A percentile compares a stretch with the other conserved stretches of the same genome.
Conservation (phyloP, 495 filamentous ascomycete genomes). For the Parachaetomium inaequale region DNA sequence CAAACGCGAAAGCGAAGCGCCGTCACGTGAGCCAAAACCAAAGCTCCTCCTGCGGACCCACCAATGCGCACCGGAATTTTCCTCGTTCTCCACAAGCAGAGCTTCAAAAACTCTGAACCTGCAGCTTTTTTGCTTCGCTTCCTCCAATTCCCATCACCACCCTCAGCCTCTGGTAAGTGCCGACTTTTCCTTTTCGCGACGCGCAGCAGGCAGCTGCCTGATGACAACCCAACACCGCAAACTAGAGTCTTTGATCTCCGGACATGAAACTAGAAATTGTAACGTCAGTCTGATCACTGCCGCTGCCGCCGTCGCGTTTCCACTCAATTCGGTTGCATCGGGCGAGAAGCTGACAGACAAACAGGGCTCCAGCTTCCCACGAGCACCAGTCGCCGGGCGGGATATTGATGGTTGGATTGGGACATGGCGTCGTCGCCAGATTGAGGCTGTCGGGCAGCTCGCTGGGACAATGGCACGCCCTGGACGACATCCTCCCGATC, state of each 20-base stretch:
- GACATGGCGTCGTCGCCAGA: not conserved
- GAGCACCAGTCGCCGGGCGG: conserved; percentile 11
- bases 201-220: conserved; percentile 34
- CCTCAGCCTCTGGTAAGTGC: conserved; percentile 30
- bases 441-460: not conserved
- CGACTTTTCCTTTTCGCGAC: conserved; percentile 11
- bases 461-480: not conserved
- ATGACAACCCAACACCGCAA: conserved; percentile 81
- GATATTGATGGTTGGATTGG: not conserved
- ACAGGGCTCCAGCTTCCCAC: conserved; percentile 15
- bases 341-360: conserved; percentile 16
- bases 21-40: conserved; percentile 22
- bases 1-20: conserved; percentile 26
- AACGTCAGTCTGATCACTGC: conserved; percentile 95
- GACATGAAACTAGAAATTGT: conserved; percentile 88
- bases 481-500: not conserved
- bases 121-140: conserved; percentile 25
- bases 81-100: conserved; percentile 27
- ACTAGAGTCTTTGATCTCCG: conserved; percentile 99
- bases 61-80: conserved; percentile 23
- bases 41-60: conserved; percentile 1
- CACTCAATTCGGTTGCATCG: not conserved
- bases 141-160: conserved; percentile 19
- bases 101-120: conserved; percentile 33
- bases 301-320: conserved; percentile 20